phyloP scores from a whole-genome alignment of 2,329 filamentous ascomycete species.

The Paracoccidioides lutzii region DNA sequence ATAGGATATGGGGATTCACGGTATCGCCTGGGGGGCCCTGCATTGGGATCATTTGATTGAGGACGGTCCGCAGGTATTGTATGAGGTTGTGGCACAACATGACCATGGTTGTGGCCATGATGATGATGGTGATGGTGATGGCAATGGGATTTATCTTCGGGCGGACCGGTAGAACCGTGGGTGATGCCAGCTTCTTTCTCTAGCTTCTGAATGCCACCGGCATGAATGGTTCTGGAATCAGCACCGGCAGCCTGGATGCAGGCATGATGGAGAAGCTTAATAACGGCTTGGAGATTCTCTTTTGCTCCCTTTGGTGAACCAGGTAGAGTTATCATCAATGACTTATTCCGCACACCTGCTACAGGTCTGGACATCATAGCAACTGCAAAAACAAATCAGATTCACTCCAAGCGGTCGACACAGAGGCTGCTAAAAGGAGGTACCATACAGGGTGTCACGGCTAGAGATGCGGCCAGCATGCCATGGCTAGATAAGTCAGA shows the following conservation, averaged over 20 bases:
- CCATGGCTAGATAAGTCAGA: conserved; percentile 48
- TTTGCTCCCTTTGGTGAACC: conserved; percentile 91
- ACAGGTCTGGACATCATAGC: conserved; percentile 94
- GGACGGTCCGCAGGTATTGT: conserved; percentile 49
- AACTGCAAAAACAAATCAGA: conserved; percentile 43
- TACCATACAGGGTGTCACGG: conserved; percentile 74
- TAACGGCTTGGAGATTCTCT: conserved; percentile 78
- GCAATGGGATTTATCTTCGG: conserved; percentile 14
- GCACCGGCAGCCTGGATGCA: conserved; percentile 76
- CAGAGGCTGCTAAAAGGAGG: conserved; percentile 5
- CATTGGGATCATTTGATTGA: conserved; percentile 46
- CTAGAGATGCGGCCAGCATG: conserved; percentile 75
- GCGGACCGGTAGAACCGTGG: conserved; percentile 10
- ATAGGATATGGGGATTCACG: conserved; percentile 85
- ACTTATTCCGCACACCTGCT: conserved; percentile 70
- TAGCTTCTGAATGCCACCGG: conserved; percentile 67
- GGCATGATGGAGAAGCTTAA: conserved; percentile 91
- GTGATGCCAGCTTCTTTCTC: conserved; percentile 66
- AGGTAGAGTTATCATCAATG: conserved; percentile 76
- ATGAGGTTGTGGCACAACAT: conserved; percentile 55
- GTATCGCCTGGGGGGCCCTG: conserved; percentile 55
- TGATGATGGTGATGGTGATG: conserved; percentile 28
- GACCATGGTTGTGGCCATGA: conserved; percentile 48
- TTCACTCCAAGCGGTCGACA: conserved; percentile 6
- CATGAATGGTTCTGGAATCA: conserved; percentile 67